These are phyloP conservation scores for Penicillium glabrum DNA, from an alignment of 2,329 filamentous ascomycete species.

Conservation along the genomic window DNA sequence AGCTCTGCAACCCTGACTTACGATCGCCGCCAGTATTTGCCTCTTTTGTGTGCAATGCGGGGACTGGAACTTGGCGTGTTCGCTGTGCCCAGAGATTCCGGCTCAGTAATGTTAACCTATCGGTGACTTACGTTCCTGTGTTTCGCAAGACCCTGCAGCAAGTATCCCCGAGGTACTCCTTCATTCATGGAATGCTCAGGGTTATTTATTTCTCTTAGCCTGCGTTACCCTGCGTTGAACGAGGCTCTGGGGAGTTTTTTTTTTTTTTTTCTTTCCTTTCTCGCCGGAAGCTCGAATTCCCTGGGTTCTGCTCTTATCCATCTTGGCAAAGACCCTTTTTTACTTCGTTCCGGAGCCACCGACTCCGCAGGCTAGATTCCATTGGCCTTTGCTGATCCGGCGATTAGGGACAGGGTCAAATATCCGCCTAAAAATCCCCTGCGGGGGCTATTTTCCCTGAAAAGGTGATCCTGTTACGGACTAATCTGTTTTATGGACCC, in stretches of 20 bases:
- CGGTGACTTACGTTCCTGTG: background rate
- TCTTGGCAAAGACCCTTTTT: constrained; percentile 7
- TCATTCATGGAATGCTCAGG: constrained; percentile 9
- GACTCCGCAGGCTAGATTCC: constrained; percentile 2
- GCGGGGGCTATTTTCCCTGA: constrained; percentile 22
- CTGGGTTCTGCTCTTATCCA: constrained; percentile 6
- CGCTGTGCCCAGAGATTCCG: constrained; percentile 7
- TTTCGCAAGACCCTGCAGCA: background rate
- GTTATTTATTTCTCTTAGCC: background rate
- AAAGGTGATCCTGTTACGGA: background rate
- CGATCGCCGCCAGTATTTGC: constrained; percentile 16
- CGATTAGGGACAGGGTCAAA: constrained; percentile 9
- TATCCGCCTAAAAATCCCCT: constrained; percentile 7
- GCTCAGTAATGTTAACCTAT: background rate
- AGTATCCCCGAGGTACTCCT: constrained; percentile 7
- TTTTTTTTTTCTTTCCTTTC: background rate
- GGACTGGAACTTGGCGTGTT: constrained; percentile 12
- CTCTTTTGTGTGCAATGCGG: constrained; percentile 12
- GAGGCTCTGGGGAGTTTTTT: background rate
- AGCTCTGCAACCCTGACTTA: constrained; percentile 15
- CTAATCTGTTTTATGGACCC: background rate
- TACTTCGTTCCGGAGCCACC: background rate
- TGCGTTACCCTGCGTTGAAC: background rate
- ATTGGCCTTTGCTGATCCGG: constrained; percentile 5
- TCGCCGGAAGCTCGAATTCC: background rate